A percentile compares a stretch with the other conserved stretches of the same genome.
phyloP scores from a whole-genome alignment of 179 eudicot genomes.

The Heliamphora ciliata region DNA sequence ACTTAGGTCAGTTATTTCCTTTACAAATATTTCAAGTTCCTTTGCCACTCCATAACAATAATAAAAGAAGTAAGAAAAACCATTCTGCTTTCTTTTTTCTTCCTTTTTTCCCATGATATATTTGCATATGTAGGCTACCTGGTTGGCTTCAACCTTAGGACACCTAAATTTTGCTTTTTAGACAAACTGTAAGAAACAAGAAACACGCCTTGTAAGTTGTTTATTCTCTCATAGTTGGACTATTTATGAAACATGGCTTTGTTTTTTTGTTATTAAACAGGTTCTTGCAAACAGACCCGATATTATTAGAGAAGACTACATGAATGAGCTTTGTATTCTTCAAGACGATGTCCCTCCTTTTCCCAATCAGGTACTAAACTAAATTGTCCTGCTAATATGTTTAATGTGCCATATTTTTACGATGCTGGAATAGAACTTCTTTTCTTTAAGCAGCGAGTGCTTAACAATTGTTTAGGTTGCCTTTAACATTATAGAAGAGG shows the following conservation, averaged over 20 bases:
- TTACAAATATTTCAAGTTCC: background rate
- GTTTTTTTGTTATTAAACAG: conserved; percentile 26
- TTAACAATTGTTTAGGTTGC: conserved; percentile 62
- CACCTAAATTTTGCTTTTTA: background rate
- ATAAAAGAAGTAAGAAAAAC: background rate
- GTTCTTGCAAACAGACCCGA: conserved; percentile 98
- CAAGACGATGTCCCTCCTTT: conserved; percentile 98
- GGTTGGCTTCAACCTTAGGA: background rate
- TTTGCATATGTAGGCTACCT: background rate
- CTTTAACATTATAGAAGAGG: conserved; percentile 88
- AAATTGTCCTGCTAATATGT: conserved; percentile 10
- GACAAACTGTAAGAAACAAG: background rate
- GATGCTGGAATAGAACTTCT: conserved; percentile 16
- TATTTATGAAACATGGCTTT: background rate
- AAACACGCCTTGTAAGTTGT: background rate
- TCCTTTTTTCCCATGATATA: background rate
- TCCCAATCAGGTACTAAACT: conserved; percentile 62
- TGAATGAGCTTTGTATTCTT: conserved; percentile 97
- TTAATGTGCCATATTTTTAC: conserved; percentile 9
- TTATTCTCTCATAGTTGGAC: background rate
- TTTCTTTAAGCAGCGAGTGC: conserved; percentile 17
- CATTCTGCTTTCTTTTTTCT: background rate
- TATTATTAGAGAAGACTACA: conserved; percentile 95
- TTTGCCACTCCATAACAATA: background rate
- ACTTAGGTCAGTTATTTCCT: background rate